Base-by-base conservation (phyloP, 495 filamentous ascomycete species). In the Penicillium arizonense region DNA sequence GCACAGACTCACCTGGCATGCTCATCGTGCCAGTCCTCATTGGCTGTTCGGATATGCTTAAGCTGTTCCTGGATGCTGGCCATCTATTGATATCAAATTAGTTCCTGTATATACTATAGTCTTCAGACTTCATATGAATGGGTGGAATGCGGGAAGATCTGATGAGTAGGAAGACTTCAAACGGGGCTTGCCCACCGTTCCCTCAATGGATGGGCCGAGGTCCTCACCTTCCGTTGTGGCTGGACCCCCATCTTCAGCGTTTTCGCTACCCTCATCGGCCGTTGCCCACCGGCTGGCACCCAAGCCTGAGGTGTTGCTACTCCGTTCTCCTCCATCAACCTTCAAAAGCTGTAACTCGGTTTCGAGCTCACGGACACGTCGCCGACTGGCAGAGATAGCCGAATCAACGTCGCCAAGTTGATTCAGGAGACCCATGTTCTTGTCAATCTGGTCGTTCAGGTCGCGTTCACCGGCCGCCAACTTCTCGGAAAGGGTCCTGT, bases 191-290 rank as follows among this genome's bases (percentile, higher is more conserved):
- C 76, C 73, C 74, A 79, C 76, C 73, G 74, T 76, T 76, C 76
- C 76, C 73, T 79, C 70, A 62, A 79, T 77, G 57, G 73, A 77
- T 72, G 75, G 70, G 64, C 76, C 75, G 68, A 77, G 71, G 62
- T 77, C 69, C 75, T 79, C 75, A 79, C 75, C 74, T 78, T 76
- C 75, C 72, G 50, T 58, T 70, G 67, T 63, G 59, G 70, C 64
- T 63, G 70, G 63, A 65, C 69, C 69, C 43, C 55, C 59, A 33
- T 70, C 62, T 53, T 68, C 72, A 55, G 53, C 62, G 44, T 64
- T 57, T 34, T 69, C 62, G 41, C 37, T 54, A 21, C 47, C 58
- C 40, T 70, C 67, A 44, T 69, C 68, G 23, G 66, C 65, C 14
- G 61, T 62, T 7, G 72, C 73, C 76, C 76, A 77, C 38, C 66